Percentiles rank a stretch among this genome's conserved stretches.
Conservation (phyloP, 164 flowering plant genomes). For the Hamamelis virginiana region DNA sequence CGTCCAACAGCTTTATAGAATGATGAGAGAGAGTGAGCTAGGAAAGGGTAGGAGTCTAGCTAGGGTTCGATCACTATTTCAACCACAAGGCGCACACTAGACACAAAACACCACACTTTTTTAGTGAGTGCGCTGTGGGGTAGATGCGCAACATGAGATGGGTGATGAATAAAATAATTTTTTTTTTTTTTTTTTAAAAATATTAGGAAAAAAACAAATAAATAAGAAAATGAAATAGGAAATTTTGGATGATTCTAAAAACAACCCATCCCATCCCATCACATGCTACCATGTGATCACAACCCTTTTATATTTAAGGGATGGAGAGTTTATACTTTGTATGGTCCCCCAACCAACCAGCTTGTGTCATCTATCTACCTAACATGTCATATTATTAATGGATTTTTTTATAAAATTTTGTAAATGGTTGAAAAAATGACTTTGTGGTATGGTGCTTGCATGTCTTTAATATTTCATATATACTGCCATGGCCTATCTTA, state of each 20-base stretch:
- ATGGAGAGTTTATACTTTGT: not conserved
- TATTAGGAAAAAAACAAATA: not conserved
- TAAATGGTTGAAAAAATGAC: not conserved
- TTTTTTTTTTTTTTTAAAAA: not conserved
- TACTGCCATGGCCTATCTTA: too few relatives aligned
- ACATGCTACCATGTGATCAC: not conserved
- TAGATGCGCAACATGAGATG: too few relatives aligned
- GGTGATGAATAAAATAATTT: not conserved
- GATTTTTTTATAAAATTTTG: not conserved
- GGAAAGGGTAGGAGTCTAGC: not conserved
- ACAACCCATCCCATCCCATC: not conserved
- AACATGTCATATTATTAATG: not conserved
- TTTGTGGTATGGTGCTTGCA: too few relatives aligned
- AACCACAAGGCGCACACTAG: not conserved
- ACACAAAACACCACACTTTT: not conserved
- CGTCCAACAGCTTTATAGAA: not conserved
- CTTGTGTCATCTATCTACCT: not conserved
- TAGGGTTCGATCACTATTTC: not conserved
- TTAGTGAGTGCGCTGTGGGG: too few relatives aligned
- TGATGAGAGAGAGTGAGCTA: not conserved
- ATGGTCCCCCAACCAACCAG: not conserved
- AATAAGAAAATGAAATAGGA: not conserved
- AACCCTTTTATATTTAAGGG: not conserved
- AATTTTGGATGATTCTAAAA: not conserved
- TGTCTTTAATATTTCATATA: too few relatives aligned